A percentile compares a stretch with the other conserved stretches of the same genome.
Evolutionary conservation across 257 asterid species (phyloP).

Genomic region (Penstemon newberryi): DNA sequence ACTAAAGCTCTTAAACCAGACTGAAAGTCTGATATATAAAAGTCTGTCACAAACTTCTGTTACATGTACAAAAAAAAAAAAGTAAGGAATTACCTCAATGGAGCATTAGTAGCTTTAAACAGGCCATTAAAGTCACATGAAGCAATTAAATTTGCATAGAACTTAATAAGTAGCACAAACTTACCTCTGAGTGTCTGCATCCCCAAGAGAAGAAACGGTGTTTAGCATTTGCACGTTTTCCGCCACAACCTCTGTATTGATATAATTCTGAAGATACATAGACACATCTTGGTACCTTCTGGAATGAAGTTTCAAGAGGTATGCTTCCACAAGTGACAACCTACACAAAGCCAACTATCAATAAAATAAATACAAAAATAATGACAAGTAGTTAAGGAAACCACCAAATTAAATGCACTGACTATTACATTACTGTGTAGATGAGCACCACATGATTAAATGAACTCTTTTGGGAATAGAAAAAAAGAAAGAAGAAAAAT

Average conservation of each 20-base stretch:
- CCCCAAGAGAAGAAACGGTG: constrained; percentile 90
- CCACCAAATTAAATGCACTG: neutral
- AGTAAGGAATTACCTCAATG: constrained; percentile 7
- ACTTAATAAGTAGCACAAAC: constrained; percentile 26
- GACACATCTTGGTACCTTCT: constrained; percentile 78
- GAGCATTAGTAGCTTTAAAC: constrained; percentile 11
- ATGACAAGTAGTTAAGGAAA: constrained; percentile 18
- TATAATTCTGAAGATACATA: constrained; percentile 79
- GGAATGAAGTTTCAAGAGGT: constrained; percentile 94
- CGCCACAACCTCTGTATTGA: constrained; percentile 79
- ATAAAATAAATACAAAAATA: constrained; percentile 10
- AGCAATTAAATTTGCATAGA: neutral
- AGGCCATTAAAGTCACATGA: neutral
- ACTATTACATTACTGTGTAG: neutral
- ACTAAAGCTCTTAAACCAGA: constrained; percentile 84
- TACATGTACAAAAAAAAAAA: constrained; percentile 10
- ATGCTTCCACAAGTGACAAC: constrained; percentile 98
- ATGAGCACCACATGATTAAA: neutral
- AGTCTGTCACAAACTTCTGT: constrained; percentile 73
- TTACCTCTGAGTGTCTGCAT: constrained; percentile 87
- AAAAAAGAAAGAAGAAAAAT: neutral
- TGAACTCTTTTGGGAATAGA: too few relatives aligned
- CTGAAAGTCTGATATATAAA: constrained; percentile 83
- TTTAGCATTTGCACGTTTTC: constrained; percentile 59
- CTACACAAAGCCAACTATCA: constrained; percentile 36